Evolutionary conservation across 1,284 basidiomycete genomes (phyloP), one percentile per base, ranked within the genome.

Genomic region (Phylloboletellus chloephorus): DNA sequence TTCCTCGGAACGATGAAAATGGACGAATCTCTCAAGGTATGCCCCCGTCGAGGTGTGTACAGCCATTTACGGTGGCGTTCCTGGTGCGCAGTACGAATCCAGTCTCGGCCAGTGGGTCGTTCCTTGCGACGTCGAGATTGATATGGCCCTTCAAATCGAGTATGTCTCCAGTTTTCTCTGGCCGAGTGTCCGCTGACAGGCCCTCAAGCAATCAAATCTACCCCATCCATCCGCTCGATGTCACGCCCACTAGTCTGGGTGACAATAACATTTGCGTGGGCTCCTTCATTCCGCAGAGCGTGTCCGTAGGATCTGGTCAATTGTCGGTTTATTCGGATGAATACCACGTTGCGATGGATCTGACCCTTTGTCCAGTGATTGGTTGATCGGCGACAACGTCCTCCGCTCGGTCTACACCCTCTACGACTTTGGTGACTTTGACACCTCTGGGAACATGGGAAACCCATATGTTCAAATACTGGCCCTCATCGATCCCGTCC

Each of bases 341-440:
- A 17, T 47, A 37, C 20, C 33, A 37, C 16, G 31, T 20, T 4
- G 19, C 23, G 22, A 40, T 20, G 39, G 11, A 33, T 37, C 44
- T 44, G 21, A 55, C 43, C 30, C 25, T 21, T 30, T 36, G 26
- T 31, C 16, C 22, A 87, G 83, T 55, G 85, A 88, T 56, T 83
- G 82, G 79, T 69, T 92, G 39, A 63, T 92, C 33, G 89, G 89
- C 23, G 86, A 85, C 61, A 87, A 84, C 53, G 73, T 88, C 58
- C 71, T 90, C 44, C 85, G 89, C 41, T 88, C 88, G 7, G 66
- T 88, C 29, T 92, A 92, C 65, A 78, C 87, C 11, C 67, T 92
- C 39, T 93, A 91, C 60, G 84, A 92, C 62, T 89, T 88, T 57
- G 89, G 89, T 16, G 84, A 89, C 63, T 88, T 79, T 52, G 74